Percentiles rank a stretch among this genome's conserved stretches.
Evolutionary conservation across 331 rosid genomes (phyloP).

Genomic region (Telfairia occidentalis): DNA sequence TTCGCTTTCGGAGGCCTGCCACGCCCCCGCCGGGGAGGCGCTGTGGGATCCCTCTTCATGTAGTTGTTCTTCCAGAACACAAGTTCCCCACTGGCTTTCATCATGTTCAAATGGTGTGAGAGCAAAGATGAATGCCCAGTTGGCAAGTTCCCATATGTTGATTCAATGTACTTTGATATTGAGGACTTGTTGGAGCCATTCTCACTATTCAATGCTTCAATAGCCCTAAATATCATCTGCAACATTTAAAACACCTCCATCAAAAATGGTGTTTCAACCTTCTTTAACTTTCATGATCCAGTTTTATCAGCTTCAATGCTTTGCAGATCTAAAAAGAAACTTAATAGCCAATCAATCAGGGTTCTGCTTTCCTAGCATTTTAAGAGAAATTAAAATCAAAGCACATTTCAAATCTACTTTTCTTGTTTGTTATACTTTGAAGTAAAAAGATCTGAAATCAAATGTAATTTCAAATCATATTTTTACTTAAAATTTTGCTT

Average conservation of each 20-base stretch:
- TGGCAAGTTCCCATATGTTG: slow-evolving; percentile 55
- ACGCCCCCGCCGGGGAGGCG: slow-evolving; percentile 77
- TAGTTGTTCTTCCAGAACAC: slow-evolving; percentile 64
- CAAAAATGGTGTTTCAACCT: not conserved
- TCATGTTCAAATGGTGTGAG: slow-evolving; percentile 40
- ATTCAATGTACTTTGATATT: slow-evolving; percentile 53
- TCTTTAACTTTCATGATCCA: not conserved
- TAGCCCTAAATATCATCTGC: slow-evolving; percentile 62
- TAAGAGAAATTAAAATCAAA: not conserved
- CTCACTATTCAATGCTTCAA: slow-evolving; percentile 41
- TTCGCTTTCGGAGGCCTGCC: slow-evolving; percentile 78
- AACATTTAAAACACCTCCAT: slow-evolving; percentile 4
- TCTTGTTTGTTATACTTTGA: not conserved
- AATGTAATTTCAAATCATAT: not conserved
- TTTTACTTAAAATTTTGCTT: not conserved
- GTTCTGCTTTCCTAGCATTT: not conserved
- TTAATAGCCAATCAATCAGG: not conserved
- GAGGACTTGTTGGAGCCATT: slow-evolving; percentile 64
- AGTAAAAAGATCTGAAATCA: not conserved
- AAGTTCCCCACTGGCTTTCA: slow-evolving; percentile 64
- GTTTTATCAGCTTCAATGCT: not conserved
- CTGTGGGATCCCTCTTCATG: slow-evolving; percentile 46
- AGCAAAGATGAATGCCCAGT: slow-evolving; percentile 43
- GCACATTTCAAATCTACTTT: not conserved
- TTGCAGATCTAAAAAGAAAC: not conserved